Percentiles rank a stretch among this genome's conserved stretches.
phyloP scores from a whole-genome alignment of 345 rosid genomes.

The Melaleuca alternifolia region DNA sequence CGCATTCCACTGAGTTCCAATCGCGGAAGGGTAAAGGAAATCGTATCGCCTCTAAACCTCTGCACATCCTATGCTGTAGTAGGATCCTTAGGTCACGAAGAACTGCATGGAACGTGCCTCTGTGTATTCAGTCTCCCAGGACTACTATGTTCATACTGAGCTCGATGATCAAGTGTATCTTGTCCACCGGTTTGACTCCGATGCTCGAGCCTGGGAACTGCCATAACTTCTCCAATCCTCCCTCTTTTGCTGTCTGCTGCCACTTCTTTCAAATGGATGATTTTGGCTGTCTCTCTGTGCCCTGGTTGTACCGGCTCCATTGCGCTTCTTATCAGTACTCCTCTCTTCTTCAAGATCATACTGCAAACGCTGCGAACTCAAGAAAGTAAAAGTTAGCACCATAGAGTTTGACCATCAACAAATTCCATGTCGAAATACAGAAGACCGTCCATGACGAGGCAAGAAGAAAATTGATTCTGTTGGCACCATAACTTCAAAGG shows the following conservation, averaged over 20 bases:
- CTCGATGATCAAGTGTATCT: conserved; percentile 25
- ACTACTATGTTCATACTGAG: neutral
- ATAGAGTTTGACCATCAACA: neutral
- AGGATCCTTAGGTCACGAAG: neutral
- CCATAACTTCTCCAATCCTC: conserved; percentile 41
- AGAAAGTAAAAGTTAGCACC: neutral
- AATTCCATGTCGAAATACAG: neutral
- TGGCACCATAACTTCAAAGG: neutral
- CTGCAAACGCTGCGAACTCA: conserved; percentile 46
- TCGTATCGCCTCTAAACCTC: neutral
- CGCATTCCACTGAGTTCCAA: neutral
- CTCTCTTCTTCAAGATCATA: conserved; percentile 85
- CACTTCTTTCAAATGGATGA: conserved; percentile 41
- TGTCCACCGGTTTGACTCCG: conserved; percentile 30
- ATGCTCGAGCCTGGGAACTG: conserved; percentile 15
- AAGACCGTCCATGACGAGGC: neutral
- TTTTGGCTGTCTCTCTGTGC: conserved; percentile 28
- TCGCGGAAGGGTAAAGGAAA: neutral
- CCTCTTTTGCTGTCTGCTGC: conserved; percentile 34
- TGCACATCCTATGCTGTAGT: neutral
- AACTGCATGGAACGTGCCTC: neutral
- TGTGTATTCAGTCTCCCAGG: neutral
- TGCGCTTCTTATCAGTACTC: conserved; percentile 46
- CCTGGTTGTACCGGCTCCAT: conserved; percentile 42
- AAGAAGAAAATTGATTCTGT: neutral